Conservation (phyloP, 202 grass and related monocot genomes). For the Bolboschoenoplectus hybrid region DNA sequence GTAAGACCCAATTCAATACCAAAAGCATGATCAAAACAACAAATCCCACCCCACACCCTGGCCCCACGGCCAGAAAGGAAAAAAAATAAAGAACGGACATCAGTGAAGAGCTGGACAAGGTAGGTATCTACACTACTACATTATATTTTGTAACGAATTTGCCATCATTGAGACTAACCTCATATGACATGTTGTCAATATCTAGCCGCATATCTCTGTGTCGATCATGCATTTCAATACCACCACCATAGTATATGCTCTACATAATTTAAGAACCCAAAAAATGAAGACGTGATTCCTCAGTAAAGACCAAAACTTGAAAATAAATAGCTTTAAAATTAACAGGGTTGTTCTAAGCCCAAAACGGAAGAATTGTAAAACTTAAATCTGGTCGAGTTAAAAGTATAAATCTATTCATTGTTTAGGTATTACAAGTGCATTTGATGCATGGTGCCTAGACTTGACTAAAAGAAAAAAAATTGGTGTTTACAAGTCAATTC, state of each 20-base stretch:
- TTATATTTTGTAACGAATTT: background rate
- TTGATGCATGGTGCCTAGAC: background rate
- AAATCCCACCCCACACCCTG: background rate
- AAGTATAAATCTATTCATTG: background rate
- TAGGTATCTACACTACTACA: background rate
- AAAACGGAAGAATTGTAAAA: background rate
- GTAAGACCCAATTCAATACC: background rate
- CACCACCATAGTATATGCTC: constrained; percentile 74
- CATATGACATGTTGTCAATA: constrained; percentile 99
- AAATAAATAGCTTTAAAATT: background rate
- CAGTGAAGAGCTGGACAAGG: background rate
- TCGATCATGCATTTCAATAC: constrained; percentile 79
- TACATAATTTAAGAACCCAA: constrained; percentile 35
- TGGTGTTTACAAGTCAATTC: background rate
- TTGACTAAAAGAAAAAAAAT: background rate
- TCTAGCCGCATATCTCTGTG: constrained; percentile 99
- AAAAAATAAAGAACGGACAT: background rate
- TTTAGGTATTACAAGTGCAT: background rate
- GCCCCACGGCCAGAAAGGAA: background rate
- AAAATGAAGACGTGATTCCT: background rate
- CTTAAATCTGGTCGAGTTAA: background rate
- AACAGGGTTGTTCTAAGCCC: background rate
- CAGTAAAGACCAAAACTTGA: background rate
- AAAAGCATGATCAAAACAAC: background rate
- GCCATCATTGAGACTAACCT: constrained; percentile 54